Evolutionary conservation across 1,284 basidiomycete genomes (phyloP).

Genomic region (Chiua sp.): DNA sequence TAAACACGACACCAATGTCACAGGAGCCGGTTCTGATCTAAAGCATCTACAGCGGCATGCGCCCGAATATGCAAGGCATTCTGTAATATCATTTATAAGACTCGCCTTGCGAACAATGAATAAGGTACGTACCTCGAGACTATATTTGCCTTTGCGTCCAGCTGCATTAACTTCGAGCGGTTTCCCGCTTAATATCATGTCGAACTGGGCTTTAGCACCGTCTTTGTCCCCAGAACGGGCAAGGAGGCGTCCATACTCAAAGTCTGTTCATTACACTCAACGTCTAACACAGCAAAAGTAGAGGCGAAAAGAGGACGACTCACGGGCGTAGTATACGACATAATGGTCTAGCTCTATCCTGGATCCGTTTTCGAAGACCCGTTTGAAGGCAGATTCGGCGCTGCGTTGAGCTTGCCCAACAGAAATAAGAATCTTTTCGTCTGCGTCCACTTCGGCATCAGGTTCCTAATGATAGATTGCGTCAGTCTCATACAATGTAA

Average conservation of each 20-base stretch:
- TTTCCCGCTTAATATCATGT: constrained; percentile 60
- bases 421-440: constrained; percentile 40
- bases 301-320: constrained; percentile 44
- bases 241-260: constrained; percentile 78
- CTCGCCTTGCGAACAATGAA: neutral
- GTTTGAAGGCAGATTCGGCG: constrained; percentile 66
- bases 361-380: constrained; percentile 72
- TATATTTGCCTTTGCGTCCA: constrained; percentile 49
- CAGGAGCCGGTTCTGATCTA: constrained; percentile 38
- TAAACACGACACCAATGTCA: constrained; percentile 1
- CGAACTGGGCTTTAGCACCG: constrained; percentile 68
- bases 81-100: constrained; percentile 27
- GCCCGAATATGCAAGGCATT: constrained; percentile 51
- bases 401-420: constrained; percentile 55
- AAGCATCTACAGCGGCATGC: constrained; percentile 47
- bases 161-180: constrained; percentile 59
- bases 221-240: constrained; percentile 63
- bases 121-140: constrained; percentile 35
- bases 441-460: constrained; percentile 53
- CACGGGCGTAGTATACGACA: constrained; percentile 80
- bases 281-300: neutral
- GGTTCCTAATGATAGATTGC: constrained; percentile 49
- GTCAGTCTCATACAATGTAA: constrained; percentile 13
- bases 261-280: constrained; percentile 52
- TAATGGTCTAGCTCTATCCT: constrained; percentile 85